phyloP scores from a whole-genome alignment of 2,329 filamentous ascomycete species.

The Trichophyton mentagrophytes region DNA sequence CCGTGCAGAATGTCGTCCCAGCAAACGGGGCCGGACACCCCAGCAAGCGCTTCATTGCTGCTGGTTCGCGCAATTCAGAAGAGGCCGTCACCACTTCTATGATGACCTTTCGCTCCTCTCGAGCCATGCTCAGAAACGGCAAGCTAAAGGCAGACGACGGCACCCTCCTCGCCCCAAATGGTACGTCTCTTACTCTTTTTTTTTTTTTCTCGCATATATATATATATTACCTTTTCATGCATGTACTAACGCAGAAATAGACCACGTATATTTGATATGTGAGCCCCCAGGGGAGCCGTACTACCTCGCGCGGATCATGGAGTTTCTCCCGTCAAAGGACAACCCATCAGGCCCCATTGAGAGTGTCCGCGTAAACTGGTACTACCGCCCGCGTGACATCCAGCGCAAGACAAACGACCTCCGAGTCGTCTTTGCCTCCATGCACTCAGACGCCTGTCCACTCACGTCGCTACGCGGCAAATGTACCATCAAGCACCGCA shows the following conservation, averaged over 20 bases:
- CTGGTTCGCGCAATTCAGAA: constrained; percentile 19
- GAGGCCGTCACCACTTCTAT: constrained; percentile 57
- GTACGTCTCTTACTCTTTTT: constrained; percentile 41
- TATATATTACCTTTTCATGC: constrained; percentile 7
- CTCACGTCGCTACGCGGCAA: constrained; percentile 86
- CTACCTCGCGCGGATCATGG: constrained; percentile 96
- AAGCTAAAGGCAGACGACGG: constrained; percentile 84
- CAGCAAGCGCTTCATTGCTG: constrained; percentile 26
- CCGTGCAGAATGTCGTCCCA: constrained; percentile 19
- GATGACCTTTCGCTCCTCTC: constrained; percentile 69
- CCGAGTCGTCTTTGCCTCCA: constrained; percentile 83
- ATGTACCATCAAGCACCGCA: constrained; percentile 78
- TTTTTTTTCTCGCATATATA: constrained; percentile 5
- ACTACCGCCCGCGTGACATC: constrained; percentile 92
- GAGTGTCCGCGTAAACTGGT: constrained; percentile 90
- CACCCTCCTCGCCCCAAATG: constrained; percentile 68
- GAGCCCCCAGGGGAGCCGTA: constrained; percentile 97
- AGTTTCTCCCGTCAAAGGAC: constrained; percentile 77
- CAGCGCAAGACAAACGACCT: constrained; percentile 84
- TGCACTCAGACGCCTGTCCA: constrained; percentile 95
- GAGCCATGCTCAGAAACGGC: constrained; percentile 57
- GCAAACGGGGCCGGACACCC: constrained; percentile 1
- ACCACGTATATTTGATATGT: constrained; percentile 90
- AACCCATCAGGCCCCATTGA: constrained; percentile 63
- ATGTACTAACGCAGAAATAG: constrained; percentile 29